Percentiles rank a stretch among this genome's conserved stretches.
These are phyloP conservation scores for Citrus maxima DNA, from an alignment of 345 rosid species.

Conservation along the genomic window DNA sequence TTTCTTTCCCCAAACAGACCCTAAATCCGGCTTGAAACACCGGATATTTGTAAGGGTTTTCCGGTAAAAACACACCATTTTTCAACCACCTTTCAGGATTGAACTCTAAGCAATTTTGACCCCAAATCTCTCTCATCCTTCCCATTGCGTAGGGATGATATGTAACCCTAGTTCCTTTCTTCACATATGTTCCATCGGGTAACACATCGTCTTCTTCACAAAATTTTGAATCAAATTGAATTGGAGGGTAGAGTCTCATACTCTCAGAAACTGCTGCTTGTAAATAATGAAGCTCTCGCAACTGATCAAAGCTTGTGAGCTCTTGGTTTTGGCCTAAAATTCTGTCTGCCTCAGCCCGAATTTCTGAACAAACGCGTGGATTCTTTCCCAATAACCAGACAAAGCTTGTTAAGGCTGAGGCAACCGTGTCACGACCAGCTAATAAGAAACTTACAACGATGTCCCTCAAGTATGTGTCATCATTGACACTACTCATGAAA, in stretches of 20 bases:
- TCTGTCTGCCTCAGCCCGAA: conserved; percentile 34
- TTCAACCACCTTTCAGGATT: conserved; percentile 77
- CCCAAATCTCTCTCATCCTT: conserved; percentile 67
- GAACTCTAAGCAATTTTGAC: conserved; percentile 57
- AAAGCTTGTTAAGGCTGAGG: conserved; percentile 50
- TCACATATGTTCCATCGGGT: conserved; percentile 55
- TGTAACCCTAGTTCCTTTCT: conserved; percentile 63
- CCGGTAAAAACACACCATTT: conserved; percentile 38
- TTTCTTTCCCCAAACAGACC: conserved; percentile 78
- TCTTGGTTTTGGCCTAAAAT: conserved; percentile 31
- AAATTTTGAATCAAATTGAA: conserved; percentile 60
- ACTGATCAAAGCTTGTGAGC: conserved; percentile 29
- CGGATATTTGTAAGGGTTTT: conserved; percentile 62
- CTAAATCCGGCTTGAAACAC: conserved; percentile 20
- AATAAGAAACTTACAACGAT: conserved; percentile 63
- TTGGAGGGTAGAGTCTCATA: conserved; percentile 55
- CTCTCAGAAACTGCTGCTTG: conserved; percentile 47
- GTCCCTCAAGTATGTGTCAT: conserved; percentile 50
- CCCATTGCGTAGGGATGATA: conserved; percentile 87
- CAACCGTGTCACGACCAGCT: conserved; percentile 65
- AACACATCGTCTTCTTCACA: conserved; percentile 35
- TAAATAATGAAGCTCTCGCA: conserved; percentile 37
- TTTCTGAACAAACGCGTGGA: conserved; percentile 28
- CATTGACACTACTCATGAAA: conserved; percentile 47
- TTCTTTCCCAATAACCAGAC: conserved; percentile 44